Base-by-base conservation (phyloP, 1,139 yeast genomes). In the Saccharomycopsis hybrid region DNA sequence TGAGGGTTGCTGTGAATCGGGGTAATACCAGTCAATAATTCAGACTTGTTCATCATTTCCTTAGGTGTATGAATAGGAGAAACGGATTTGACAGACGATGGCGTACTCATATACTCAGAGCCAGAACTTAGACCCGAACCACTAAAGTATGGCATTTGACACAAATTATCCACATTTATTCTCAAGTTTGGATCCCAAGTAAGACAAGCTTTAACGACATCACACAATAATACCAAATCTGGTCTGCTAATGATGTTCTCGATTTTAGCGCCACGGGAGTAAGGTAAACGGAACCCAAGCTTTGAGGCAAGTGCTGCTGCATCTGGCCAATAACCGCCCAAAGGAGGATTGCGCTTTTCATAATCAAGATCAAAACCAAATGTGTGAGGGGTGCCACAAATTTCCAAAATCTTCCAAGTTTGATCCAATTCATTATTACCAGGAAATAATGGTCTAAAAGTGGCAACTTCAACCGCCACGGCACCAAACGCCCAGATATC, bases 401-500 rank as follows among this genome's bases (percentile, higher is more conserved):
- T 70, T 52, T 76, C 74, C 47, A 87, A 65, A 5, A 87, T 81
- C 59, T 73, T 76, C 74, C 80, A 75, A 11, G 84, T 72, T 66
- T 88, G 96, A 60, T 89, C 96, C 44, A 82, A 59, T 61, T 87
- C 95, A 60, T 80, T 77, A 11, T 74, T 62, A 0, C 97, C 98
- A 0, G 96, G 95, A 60, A 92, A 88, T 41, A 90, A 67, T 0
- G 97, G 96, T 41, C 72, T 64, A 57, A 85, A 79, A 43, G 80
- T 81, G 25, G 88, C 85, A 44, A 87, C 70, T 65, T 92, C 98
- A 4, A 79, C 80, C 0, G 92, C 90, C 45, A 92, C 87, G 31
- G 84, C 75, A 1, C 95, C 97, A 68, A 88, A 85, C 0, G 97
- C 96, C 97, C 97, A 92, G 41, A 90, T 77, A 69, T 92, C 98